Evolutionary conservation across 176 grass and related monocot species (phyloP).

Genomic region (Oropetium thomaeum): DNA sequence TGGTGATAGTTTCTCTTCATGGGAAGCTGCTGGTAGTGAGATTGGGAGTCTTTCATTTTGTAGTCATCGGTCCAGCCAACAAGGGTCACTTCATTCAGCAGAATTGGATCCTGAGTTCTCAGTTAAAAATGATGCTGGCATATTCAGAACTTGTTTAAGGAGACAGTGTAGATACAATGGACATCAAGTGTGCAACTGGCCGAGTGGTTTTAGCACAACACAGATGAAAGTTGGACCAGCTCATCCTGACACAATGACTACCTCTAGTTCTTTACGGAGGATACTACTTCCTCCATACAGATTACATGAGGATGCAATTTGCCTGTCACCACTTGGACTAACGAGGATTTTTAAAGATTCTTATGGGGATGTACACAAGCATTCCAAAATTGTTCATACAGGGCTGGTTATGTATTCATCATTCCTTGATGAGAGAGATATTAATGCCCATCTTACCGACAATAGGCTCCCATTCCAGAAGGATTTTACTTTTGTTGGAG

Average conservation of each 20-base stretch:
- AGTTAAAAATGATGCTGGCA: slow-evolving; percentile 19
- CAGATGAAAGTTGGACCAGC: slow-evolving; percentile 38
- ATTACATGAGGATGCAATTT: slow-evolving; percentile 59
- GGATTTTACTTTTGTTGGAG: slow-evolving; percentile 46
- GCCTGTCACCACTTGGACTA: slow-evolving; percentile 86
- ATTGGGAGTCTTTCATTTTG: slow-evolving; percentile 60
- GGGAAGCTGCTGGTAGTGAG: slow-evolving; percentile 73
- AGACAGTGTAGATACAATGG: slow-evolving; percentile 35
- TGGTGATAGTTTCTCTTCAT: slow-evolving; percentile 51
- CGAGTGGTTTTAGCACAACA: slow-evolving; percentile 53
- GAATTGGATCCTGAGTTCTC: slow-evolving; percentile 26
- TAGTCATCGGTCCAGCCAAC: slow-evolving; percentile 30
- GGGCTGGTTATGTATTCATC: slow-evolving; percentile 42
- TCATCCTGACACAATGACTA: slow-evolving; percentile 13
- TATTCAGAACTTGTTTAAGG: slow-evolving; percentile 47
- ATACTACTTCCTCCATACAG: slow-evolving; percentile 72
- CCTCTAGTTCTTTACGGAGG: slow-evolving; percentile 48
- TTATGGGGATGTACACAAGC: slow-evolving; percentile 33
- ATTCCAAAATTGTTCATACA: slow-evolving; percentile 64
- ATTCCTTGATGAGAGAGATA: slow-evolving; percentile 46
- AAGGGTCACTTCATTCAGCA: slow-evolving; percentile 26
- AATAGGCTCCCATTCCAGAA: slow-evolving; percentile 40
- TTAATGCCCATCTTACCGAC: slow-evolving; percentile 18
- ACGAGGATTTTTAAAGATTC: slow-evolving; percentile 55
- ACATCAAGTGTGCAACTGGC: slow-evolving; percentile 38